phyloP scores from a whole-genome alignment of 2,329 filamentous ascomycete genomes.

The Aspergillus sojae region DNA sequence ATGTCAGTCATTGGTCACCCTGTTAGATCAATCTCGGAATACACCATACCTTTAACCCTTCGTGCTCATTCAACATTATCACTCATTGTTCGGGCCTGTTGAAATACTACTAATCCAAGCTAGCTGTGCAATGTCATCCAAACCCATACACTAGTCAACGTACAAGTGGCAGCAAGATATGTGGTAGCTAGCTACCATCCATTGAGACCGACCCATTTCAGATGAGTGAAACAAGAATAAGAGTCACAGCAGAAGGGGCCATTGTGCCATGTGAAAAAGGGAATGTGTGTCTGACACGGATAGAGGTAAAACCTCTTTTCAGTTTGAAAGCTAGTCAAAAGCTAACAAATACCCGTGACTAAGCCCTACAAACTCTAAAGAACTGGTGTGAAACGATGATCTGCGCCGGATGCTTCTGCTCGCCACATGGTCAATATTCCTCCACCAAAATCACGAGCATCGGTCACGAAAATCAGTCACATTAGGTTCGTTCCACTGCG shows the following conservation, averaged over 20 bases:
- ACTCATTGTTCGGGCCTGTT: background rate
- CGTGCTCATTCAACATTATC: background rate
- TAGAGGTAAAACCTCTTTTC: background rate
- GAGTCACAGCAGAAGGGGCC: too few relatives aligned
- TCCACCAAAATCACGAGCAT: background rate
- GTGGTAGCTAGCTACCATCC: background rate
- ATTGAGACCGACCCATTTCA: background rate
- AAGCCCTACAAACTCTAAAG: background rate
- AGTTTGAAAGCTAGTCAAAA: background rate
- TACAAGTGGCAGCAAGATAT: background rate
- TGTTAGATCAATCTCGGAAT: background rate
- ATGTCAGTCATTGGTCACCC: background rate
- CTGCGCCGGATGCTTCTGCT: background rate
- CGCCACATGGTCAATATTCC: background rate
- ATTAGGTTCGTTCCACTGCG: background rate
- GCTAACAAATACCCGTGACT: background rate
- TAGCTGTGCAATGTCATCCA: background rate
- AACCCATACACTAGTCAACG: background rate
- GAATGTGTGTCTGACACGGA: background rate
- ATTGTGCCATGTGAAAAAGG: background rate
- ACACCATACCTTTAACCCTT: background rate
- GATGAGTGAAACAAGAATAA: too few relatives aligned
- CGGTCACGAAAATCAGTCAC: background rate
- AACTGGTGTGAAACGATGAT: background rate
- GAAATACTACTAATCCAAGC: background rate